Evolutionary conservation across 495 filamentous ascomycete genomes (phyloP).

Genomic region (Penicillium fimorum): DNA sequence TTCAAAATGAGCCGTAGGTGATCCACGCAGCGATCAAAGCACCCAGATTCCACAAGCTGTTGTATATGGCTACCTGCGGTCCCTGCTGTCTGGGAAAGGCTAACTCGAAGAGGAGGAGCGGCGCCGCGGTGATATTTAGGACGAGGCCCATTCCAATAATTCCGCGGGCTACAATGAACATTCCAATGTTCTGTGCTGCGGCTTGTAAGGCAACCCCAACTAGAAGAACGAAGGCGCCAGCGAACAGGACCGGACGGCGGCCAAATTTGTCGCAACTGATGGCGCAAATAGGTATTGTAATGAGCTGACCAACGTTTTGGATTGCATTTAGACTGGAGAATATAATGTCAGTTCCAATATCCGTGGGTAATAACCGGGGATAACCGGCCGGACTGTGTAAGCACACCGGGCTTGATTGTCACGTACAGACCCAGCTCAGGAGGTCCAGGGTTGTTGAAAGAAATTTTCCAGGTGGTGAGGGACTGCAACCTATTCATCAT

Average conservation of each 20-base stretch:
- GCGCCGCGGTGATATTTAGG: slow-evolving; percentile 19
- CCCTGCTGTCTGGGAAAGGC: slow-evolving; percentile 31
- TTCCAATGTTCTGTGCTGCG: slow-evolving; percentile 20
- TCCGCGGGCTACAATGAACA: slow-evolving; percentile 27
- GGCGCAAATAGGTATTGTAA: slow-evolving; percentile 17
- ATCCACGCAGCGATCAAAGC: slow-evolving; percentile 45
- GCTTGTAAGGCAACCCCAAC: slow-evolving; percentile 22
- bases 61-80: slow-evolving; percentile 45
- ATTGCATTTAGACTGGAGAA: slow-evolving; percentile 20
- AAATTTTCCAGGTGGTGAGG: slow-evolving; percentile 17
- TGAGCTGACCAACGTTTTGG: slow-evolving; percentile 21
- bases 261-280: slow-evolving; percentile 21
- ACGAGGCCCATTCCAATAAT: slow-evolving; percentile 30
- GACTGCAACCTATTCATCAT: slow-evolving; percentile 28
- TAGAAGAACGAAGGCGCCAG: slow-evolving; percentile 20
- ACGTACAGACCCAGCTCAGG: slow-evolving; percentile 19
- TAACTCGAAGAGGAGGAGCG: slow-evolving; percentile 33
- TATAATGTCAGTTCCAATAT: neutral
- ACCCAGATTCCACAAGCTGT: slow-evolving; percentile 61
- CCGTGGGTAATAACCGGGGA: neutral
- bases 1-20: slow-evolving; percentile 24
- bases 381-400: slow-evolving; percentile 1
- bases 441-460: slow-evolving; percentile 21
- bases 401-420: too few species aligned
- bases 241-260: slow-evolving; percentile 18